Conservation (phyloP, 2,329 filamentous ascomycete genomes). For the Alternaria postmessia region DNA sequence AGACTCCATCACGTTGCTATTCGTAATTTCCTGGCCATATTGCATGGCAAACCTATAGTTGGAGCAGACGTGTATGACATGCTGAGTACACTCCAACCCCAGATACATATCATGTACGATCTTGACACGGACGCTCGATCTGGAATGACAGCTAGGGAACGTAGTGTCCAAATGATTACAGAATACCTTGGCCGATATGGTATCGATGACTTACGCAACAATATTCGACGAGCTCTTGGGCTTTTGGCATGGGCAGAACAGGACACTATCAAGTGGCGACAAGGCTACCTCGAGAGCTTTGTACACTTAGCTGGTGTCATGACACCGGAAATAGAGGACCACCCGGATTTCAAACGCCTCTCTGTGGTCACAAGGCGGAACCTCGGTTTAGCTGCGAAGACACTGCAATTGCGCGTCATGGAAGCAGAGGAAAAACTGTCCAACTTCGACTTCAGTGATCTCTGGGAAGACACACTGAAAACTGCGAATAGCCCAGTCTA, state of each 20-base stretch:
- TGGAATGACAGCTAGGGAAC: constrained; percentile 40
- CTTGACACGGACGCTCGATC: constrained; percentile 48
- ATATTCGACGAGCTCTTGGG: constrained; percentile 66
- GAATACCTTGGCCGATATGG: constrained; percentile 67
- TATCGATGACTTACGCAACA: constrained; percentile 71
- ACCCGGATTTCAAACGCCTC: constrained; percentile 65
- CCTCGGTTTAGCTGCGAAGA: constrained; percentile 67
- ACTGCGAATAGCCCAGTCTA: constrained; percentile 56
- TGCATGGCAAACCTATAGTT: constrained; percentile 71
- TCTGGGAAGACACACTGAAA: constrained; percentile 59
- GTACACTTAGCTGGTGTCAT: constrained; percentile 71
- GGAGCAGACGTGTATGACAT: constrained; percentile 70
- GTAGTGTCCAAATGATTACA: constrained; percentile 67
- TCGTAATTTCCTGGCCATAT: constrained; percentile 72
- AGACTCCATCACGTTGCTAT: constrained; percentile 70
- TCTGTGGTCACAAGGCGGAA: constrained; percentile 70
- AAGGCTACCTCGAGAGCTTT: constrained; percentile 73
- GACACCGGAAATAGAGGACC: constrained; percentile 53
- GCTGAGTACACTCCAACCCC: constrained; percentile 67
- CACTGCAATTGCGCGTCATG: constrained; percentile 69
- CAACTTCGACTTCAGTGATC: constrained; percentile 67
- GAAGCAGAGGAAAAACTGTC: constrained; percentile 68
- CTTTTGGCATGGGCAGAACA: constrained; percentile 72
- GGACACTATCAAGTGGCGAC: constrained; percentile 68
- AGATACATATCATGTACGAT: constrained; percentile 65